Conservation (phyloP, 2,329 filamentous ascomycete species). For the Lachnellula arida region DNA sequence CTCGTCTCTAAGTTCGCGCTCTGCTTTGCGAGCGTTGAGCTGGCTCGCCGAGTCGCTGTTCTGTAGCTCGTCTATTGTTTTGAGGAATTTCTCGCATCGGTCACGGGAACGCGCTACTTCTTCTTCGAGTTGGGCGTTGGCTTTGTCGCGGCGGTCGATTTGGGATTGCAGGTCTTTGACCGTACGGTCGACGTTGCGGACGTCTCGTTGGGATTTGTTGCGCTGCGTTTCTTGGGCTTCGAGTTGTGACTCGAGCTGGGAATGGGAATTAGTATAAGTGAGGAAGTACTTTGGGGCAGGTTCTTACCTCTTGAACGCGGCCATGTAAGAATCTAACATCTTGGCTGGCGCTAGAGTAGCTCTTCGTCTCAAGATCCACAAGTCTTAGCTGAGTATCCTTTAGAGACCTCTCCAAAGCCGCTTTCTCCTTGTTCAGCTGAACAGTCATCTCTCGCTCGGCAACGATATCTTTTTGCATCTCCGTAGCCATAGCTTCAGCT, state of each 20-base stretch:
- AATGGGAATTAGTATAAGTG: slow-evolving; percentile 28
- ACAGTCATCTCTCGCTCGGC: slow-evolving; percentile 78
- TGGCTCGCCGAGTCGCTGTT: slow-evolving; percentile 78
- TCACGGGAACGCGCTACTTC: slow-evolving; percentile 83
- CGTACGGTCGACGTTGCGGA: slow-evolving; percentile 87
- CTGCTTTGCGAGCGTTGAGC: slow-evolving; percentile 75
- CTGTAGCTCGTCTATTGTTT: slow-evolving; percentile 91
- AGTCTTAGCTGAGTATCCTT: slow-evolving; percentile 87
- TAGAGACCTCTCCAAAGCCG: slow-evolving; percentile 78
- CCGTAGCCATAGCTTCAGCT: slow-evolving; percentile 78
- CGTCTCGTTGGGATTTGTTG: slow-evolving; percentile 76
- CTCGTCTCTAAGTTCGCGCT: slow-evolving; percentile 86
- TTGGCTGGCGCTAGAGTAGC: slow-evolving; percentile 88
- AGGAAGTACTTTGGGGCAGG: slow-evolving; percentile 7
- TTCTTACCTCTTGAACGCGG: slow-evolving; percentile 84
- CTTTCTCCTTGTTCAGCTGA: slow-evolving; percentile 85
- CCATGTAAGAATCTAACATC: slow-evolving; percentile 94
- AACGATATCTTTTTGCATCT: slow-evolving; percentile 90
- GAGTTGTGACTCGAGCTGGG: slow-evolving; percentile 79
- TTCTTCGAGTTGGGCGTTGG: slow-evolving; percentile 72
- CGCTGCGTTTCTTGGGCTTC: slow-evolving; percentile 77
- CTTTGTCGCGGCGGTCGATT: slow-evolving; percentile 89
- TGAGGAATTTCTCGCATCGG: slow-evolving; percentile 83
- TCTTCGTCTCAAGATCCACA: slow-evolving; percentile 94
- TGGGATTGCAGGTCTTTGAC: slow-evolving; percentile 91